These are phyloP conservation scores for Aspergillus affinis DNA, from an alignment of 495 filamentous ascomycete species.

Conservation along the genomic window DNA sequence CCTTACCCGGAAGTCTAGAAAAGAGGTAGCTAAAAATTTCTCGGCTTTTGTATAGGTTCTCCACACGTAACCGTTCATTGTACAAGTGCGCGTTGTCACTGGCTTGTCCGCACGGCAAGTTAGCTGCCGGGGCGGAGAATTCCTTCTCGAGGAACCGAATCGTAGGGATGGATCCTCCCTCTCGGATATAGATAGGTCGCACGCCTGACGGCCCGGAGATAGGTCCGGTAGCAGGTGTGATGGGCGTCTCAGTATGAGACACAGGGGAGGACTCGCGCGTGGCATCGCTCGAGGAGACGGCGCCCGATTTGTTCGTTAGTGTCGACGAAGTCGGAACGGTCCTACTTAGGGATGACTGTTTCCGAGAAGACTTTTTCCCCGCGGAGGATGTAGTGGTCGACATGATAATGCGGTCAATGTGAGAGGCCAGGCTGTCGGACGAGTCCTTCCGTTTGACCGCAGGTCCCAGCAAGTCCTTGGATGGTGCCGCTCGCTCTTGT, in stretches of 20 bases:
- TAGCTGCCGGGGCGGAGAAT: conserved; percentile 87
- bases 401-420: conserved; percentile 48
- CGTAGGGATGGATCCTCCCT: conserved; percentile 90
- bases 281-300: conserved; percentile 9
- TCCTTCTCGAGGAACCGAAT: conserved; percentile 95
- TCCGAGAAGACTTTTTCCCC: conserved; percentile 34
- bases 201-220: conserved; percentile 17
- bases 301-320: conserved; percentile 40
- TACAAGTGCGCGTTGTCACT: conserved; percentile 93
- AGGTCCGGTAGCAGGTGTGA: background rate
- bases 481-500: conserved; percentile 16
- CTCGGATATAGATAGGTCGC: conserved; percentile 78
- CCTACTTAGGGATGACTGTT: conserved; percentile 38
- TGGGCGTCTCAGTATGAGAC: background rate
- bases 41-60: conserved; percentile 86
- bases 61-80: conserved; percentile 83
- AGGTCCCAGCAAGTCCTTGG: conserved; percentile 16
- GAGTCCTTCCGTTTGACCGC: conserved; percentile 40
- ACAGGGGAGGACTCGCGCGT: conserved; percentile 1
- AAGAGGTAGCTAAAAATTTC: conserved; percentile 92
- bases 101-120: conserved; percentile 91
- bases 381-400: conserved; percentile 43
- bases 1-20: conserved; percentile 58
- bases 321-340: conserved; percentile 58
- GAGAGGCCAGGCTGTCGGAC: conserved; percentile 45